These are phyloP conservation scores for Pyricularia sp. DNA, from an alignment of 2,329 filamentous ascomycete genomes.

Conservation along the genomic window DNA sequence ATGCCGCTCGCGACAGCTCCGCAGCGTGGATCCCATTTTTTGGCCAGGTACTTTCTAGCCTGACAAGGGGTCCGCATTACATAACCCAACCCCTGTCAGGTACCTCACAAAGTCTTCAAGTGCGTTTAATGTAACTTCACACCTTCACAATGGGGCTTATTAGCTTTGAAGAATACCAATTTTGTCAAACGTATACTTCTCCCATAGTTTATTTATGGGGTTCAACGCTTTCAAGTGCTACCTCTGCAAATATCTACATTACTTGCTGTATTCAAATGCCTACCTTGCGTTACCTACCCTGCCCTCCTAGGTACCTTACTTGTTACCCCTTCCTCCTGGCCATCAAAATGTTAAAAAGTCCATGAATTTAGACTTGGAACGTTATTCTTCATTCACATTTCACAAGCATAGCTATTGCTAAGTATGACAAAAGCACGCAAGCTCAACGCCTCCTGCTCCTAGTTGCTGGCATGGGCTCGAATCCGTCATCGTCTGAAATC, in stretches of 20 bases:
- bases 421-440: background rate
- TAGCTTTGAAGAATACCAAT: too few relatives aligned
- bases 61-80: background rate
- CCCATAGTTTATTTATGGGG: too few relatives aligned
- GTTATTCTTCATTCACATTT: background rate
- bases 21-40: background rate
- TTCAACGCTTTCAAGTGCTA: background rate
- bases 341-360: too few relatives aligned
- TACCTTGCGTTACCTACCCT: background rate
- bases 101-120: too few relatives aligned
- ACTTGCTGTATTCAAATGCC: background rate
- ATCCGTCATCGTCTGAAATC: slow-evolving; percentile 11
- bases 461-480: slow-evolving; percentile 8
- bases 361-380: background rate
- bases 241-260: background rate
- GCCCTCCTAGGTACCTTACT: background rate
- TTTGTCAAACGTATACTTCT: too few relatives aligned
- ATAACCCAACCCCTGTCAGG: background rate
- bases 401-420: background rate
- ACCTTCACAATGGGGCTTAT: too few relatives aligned
- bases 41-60: background rate
- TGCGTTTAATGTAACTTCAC: too few relatives aligned
- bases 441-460: slow-evolving; percentile 3
- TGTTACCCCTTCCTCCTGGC: background rate
- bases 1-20: background rate